phyloP scores from a whole-genome alignment of 805 yeast genomes.

The Metschnikowia henanensis region DNA sequence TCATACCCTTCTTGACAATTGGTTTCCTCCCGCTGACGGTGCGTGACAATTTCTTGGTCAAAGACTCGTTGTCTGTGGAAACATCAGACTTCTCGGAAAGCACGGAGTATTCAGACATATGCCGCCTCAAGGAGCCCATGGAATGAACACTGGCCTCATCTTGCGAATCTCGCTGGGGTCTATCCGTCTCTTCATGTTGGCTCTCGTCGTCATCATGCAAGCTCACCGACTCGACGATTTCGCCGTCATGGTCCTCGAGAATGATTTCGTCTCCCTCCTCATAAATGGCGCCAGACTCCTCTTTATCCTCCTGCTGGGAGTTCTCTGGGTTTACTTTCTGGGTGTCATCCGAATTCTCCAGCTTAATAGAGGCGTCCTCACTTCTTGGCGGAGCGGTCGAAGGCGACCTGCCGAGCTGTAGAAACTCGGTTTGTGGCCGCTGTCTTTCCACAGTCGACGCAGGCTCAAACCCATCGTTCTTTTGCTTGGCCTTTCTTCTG shows the following conservation, averaged over 20 bases:
- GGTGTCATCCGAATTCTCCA: constrained; percentile 1
- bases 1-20: constrained; percentile 31
- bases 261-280: constrained; percentile 71
- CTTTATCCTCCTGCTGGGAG: constrained; percentile 1
- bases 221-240: constrained; percentile 59
- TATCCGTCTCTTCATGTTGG: not conserved
- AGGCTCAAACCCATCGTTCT: constrained; percentile 19
- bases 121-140: constrained; percentile 38
- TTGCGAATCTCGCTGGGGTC: not conserved
- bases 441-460: constrained; percentile 25
- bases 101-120: constrained; percentile 35
- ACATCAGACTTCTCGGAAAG: constrained; percentile 17
- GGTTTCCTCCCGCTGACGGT: constrained; percentile 22
- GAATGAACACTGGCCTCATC: constrained; percentile 38
- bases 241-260: constrained; percentile 85
- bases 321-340: not conserved
- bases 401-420: constrained; percentile 37
- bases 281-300: constrained; percentile 32
- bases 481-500: constrained; percentile 34
- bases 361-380: constrained; percentile 5
- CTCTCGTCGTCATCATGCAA: constrained; percentile 13
- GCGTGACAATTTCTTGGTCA: constrained; percentile 15
- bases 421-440: constrained; percentile 40
- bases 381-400: constrained; percentile 15
- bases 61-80: constrained; percentile 15